A percentile compares a stretch with the other conserved stretches of the same genome.
These are phyloP conservation scores for Globisporangium barbulae DNA, from an alignment of 352 stramenopile species.

Conservation along the genomic window DNA sequence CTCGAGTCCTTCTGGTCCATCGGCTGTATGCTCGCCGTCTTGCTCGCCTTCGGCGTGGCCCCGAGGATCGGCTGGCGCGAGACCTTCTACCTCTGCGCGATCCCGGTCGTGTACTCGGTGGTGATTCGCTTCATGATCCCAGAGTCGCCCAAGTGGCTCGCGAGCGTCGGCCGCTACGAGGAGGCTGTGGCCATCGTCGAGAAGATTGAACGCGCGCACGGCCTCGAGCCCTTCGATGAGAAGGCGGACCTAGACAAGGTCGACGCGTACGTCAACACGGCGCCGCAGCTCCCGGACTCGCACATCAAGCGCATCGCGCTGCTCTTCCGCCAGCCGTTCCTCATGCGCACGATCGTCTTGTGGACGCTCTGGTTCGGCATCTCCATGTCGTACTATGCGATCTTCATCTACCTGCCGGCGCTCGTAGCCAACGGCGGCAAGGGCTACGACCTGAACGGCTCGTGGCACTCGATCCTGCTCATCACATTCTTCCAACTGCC, in stretches of 20 bases:
- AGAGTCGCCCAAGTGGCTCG: constrained; percentile 73
- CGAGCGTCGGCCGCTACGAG: constrained; percentile 56
- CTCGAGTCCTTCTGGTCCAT: constrained; percentile 67
- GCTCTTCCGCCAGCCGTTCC: constrained; percentile 52
- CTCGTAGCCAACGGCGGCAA: constrained; percentile 40
- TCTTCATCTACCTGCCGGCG: constrained; percentile 58
- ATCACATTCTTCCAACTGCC: constrained; percentile 65
- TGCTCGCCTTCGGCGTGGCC: constrained; percentile 44
- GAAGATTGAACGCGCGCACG: constrained; percentile 47
- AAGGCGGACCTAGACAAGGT: constrained; percentile 27
- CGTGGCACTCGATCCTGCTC: constrained; percentile 47
- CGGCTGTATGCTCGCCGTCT: constrained; percentile 53
- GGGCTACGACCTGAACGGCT: constrained; percentile 60
- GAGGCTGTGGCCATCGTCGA: constrained; percentile 59
- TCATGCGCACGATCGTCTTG: constrained; percentile 47
- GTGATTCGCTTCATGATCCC: constrained; percentile 51
- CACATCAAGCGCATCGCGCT: constrained; percentile 48
- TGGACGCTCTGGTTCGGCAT: constrained; percentile 72
- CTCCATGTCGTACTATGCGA: constrained; percentile 68
- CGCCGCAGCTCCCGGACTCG: constrained; percentile 34
- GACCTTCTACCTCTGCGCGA: constrained; percentile 54
- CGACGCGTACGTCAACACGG: constrained; percentile 16
- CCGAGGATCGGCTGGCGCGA: constrained; percentile 56
- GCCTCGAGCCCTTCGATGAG: constrained; percentile 36
- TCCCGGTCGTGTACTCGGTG: constrained; percentile 45